Evolutionary conservation across 108 stramenopile species (phyloP), one percentile per base, ranked within the genome.

Genomic region (Cyclotella atomus): DNA sequence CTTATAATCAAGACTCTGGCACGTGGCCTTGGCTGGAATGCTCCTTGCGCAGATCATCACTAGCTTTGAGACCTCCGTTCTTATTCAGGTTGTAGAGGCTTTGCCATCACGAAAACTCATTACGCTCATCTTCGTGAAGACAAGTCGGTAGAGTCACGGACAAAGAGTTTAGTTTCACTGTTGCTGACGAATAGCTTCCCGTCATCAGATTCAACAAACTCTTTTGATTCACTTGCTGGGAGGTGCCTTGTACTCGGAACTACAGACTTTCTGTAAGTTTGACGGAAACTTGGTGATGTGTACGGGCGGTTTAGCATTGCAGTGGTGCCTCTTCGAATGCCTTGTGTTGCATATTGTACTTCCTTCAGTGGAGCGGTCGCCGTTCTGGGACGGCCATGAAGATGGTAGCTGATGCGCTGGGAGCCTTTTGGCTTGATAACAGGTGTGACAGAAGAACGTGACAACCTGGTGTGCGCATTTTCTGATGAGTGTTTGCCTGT

Each of bases 171-270:
- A 47, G 24, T 47, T 20, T 66, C 28, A 17, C 45, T 17, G 16
- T 66, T 65, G 28, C 64, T 23, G 7, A 65, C 64, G 21, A 38
- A 63, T 15, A 63, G 61, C 9, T 28, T 21, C 9, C 61, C 33
- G 21, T 44, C 63, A 41, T 41, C 20, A 25, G 41, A n/a, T 45
- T 34, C 17, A 21, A 36, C 43, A 19, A 64, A 23, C 14, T 41
- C 41, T 7, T 43, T 64, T 9, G 63, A 19, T 50, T 66, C 65
- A 0, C 49, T 50, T 16, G 65, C 47, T 4, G 47, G 47, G 4
- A 49, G n/a, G 17, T 49, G 47, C n/a, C n/a, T 49, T n/a, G 16
- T 9, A 4, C 16, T 19, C n/a, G 47, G 47, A 9, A 49, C 47
- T 4, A 49, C 47, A n/a, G 16, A n/a, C 47, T 49, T 49, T 49